Base-by-base conservation (phyloP, 2,329 filamentous ascomycete genomes). In the Tolypocladium tropicale region DNA sequence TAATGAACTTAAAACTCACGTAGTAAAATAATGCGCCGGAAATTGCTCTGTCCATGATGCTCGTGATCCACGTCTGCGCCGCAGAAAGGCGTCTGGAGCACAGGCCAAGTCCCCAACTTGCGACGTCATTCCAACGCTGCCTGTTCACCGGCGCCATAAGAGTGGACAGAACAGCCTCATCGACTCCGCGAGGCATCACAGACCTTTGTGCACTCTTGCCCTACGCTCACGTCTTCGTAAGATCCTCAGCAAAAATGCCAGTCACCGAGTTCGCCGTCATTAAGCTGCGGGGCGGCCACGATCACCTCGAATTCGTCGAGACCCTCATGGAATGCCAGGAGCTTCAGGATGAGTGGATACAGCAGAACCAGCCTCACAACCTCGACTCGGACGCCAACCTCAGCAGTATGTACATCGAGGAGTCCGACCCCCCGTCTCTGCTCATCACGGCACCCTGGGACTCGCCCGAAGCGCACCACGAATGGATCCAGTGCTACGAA, bases 371-470 rank as follows among this genome's bases (percentile, higher is more conserved):
- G 52, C 72, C 74, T 2, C 58, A 66, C 33, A 62, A 70, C 12
- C 65, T 71, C 14, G 46, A 65, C 21, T 63, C 70, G 55, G 65
- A 67, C 49, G 62, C 66, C 2, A 63, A 66, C 50, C 65, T 73
- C 21, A 74, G 72, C 48, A 66, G 66, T 43, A 66, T 69, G 57
- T 72, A 68, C 57, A 62, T 70, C 33, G 67, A 64, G 43, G 69
- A 70, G 23, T 67, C 69, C 28, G 66, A 74, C 55, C 68, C 70
- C 12, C 63, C 69, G 2, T 62, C 64, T 32, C 57, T 75, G n/a
- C 65, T 79, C 59, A 68, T 79, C 59, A 74, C 72, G 5, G 73
- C 76, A 21, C 68, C 72, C 12, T 79, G 77, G 77, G 67, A 71
- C 55, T 74, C 72, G 0, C 67, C 69, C 23, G 69, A 68, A 16